Evolutionary conservation across 345 rosid species (phyloP), one percentile per base, ranked within the genome.

Genomic region (Sonneratia alba): DNA sequence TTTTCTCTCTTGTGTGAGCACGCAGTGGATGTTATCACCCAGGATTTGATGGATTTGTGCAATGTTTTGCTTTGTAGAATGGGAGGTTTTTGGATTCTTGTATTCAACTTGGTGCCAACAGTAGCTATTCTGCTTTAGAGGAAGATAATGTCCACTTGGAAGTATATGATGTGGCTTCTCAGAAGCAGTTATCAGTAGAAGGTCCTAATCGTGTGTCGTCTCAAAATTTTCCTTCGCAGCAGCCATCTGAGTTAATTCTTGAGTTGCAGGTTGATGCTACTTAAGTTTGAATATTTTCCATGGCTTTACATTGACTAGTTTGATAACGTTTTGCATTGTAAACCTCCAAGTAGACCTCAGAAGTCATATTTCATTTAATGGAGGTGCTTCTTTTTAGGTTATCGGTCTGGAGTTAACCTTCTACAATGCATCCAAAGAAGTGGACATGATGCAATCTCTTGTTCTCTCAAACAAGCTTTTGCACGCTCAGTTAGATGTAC

Each of bases 401-500:
- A 84, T 95, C 71, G 90, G 96, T 40, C 97, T 97, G 49, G 99
- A 95, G 84, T 90, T 95, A 68, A 95, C 97, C 59, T 95, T 95
- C 71, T 95, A 92, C 77, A 90, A 77, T 77, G 78, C 89, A 74
- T 92, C 91, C 42, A 90, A 86, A 82, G 89, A 90, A 71, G 85
- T 86, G 22, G 91, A 83, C 49, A 80, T 86, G 75, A 85, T 89
- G 3, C 81, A 81, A 73, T 87, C 92, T 2, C 82, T 91, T 38
- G 68, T 81, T 49, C 85, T 92, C 71, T 85, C 93, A 47, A 95
- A 88, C 84, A 94, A 86, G 73, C 93, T 95, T 79, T 79, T 95
- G 86, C 99, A 95, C 74, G 92, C 93, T 61, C 96, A 87, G 74
- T 77, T 95, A 78, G 97, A 95, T 85, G 87, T 89, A 76, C 86